Evolutionary conservation across 805 yeast genomes (phyloP).

Genomic region (Wickerhamiella spandovensis): DNA sequence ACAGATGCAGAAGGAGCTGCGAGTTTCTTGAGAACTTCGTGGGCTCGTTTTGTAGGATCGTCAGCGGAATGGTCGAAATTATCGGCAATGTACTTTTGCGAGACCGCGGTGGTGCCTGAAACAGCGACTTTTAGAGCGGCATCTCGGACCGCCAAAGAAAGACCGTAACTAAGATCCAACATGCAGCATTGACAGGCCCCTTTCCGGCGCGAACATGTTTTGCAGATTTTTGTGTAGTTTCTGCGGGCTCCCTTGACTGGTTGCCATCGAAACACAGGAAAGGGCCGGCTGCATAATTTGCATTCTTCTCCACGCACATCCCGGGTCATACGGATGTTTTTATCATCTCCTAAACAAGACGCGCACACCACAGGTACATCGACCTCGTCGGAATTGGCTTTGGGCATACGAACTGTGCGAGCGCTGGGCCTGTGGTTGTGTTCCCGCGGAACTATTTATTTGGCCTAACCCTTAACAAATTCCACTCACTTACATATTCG

Average conservation of each 20-base stretch:
- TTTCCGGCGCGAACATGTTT: constrained; percentile 62
- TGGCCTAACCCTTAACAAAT: background rate
- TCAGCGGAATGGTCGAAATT: constrained; percentile 26
- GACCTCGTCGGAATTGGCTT: constrained; percentile 16
- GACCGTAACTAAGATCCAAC: constrained; percentile 66
- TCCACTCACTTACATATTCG: background rate
- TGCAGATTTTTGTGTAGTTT: constrained; percentile 58
- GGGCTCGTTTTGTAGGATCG: constrained; percentile 29
- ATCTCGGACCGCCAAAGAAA: constrained; percentile 70
- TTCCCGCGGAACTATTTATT: no score
- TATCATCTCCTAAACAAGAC: constrained; percentile 53
- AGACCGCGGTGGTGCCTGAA: constrained; percentile 39
- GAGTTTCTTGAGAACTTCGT: constrained; percentile 38
- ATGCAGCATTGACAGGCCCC: constrained; percentile 85
- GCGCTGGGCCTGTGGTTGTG: no score
- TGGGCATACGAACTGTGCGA: background rate
- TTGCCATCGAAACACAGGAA: constrained; percentile 68
- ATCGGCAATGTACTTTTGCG: constrained; percentile 44
- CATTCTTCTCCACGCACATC: constrained; percentile 70
- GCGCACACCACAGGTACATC: constrained; percentile 59
- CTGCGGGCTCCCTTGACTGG: constrained; percentile 33
- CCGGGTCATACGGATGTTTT: constrained; percentile 55
- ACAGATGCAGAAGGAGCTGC: constrained; percentile 18
- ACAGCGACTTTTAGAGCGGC: constrained; percentile 50
- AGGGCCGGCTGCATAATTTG: constrained; percentile 72